Evolutionary conservation across 1,139 yeast genomes (phyloP).

Genomic region (Saccharomyces pastorianus): DNA sequence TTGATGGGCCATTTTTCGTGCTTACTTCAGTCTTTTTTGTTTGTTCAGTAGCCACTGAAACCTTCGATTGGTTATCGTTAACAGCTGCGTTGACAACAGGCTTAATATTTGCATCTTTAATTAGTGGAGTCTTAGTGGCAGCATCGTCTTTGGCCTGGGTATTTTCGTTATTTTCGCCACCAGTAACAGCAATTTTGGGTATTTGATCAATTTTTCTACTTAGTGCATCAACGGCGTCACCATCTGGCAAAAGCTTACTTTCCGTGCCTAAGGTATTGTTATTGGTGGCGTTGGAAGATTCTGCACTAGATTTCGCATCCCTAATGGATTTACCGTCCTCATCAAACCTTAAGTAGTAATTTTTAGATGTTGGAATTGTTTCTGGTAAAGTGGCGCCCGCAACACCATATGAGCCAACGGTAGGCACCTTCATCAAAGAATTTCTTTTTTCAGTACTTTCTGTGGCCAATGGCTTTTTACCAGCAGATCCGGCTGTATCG

Average conservation of each 20-base stretch:
- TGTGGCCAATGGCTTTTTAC: neutral
- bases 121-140: neutral
- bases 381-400: conserved; percentile 34
- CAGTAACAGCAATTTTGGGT: neutral
- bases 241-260: neutral
- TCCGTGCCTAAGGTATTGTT: neutral
- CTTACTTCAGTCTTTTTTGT: neutral
- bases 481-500: neutral
- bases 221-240: neutral
- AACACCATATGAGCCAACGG: conserved; percentile 13
- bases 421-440: neutral
- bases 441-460: neutral
- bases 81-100: neutral
- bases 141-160: neutral
- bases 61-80: neutral
- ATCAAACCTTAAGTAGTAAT: conserved; percentile 23
- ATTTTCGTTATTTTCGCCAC: neutral
- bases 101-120: neutral
- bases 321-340: conserved; percentile 12
- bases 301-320: neutral
- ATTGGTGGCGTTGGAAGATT: conserved; percentile 3
- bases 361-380: conserved; percentile 31
- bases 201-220: neutral
- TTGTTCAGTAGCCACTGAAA: neutral
- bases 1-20: conserved; percentile 1